These are phyloP conservation scores for Theileria parva DNA, from an alignment of 169 alveolate genomes.

Conservation along the genomic window DNA sequence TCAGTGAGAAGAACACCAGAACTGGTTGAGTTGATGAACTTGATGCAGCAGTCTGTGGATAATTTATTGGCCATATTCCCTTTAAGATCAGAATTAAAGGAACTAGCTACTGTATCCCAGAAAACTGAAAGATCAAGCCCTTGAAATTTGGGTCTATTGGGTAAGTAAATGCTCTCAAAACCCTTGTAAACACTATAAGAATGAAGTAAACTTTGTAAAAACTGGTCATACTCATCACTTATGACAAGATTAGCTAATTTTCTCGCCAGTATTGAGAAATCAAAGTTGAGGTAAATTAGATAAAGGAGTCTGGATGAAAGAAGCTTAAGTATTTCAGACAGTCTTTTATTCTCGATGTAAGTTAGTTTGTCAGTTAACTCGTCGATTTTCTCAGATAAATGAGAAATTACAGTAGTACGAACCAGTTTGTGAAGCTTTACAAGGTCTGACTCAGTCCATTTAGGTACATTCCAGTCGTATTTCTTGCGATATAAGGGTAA, in stretches of 20 bases:
- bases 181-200: not conserved
- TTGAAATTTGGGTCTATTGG: conserved; percentile 3
- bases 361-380: conserved; percentile 8
- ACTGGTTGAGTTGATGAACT: conserved; percentile 41
- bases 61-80: conserved; percentile 24
- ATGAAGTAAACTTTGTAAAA: conserved; percentile 3
- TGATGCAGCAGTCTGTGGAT: conserved; percentile 61
- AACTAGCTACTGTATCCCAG: conserved; percentile 51
- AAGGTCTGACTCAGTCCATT: conserved; percentile 50
- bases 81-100: conserved; percentile 16
- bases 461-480: conserved; percentile 65
- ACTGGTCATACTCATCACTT: conserved; percentile 11
- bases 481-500: conserved; percentile 54
- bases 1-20: conserved; percentile 35
- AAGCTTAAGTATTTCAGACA: conserved; percentile 9
- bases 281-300: conserved; percentile 26
- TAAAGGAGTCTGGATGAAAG: conserved; percentile 18
- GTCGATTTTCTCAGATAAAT: conserved; percentile 15
- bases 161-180: not conserved
- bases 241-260: conserved; percentile 7
- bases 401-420: not conserved
- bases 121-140: conserved; percentile 24
- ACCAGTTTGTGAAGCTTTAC: conserved; percentile 38
- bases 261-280: conserved; percentile 4
- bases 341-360: not conserved